Evolutionary conservation across 2,329 filamentous ascomycete genomes (phyloP).

Genomic region (Fusarium mangiferae): DNA sequence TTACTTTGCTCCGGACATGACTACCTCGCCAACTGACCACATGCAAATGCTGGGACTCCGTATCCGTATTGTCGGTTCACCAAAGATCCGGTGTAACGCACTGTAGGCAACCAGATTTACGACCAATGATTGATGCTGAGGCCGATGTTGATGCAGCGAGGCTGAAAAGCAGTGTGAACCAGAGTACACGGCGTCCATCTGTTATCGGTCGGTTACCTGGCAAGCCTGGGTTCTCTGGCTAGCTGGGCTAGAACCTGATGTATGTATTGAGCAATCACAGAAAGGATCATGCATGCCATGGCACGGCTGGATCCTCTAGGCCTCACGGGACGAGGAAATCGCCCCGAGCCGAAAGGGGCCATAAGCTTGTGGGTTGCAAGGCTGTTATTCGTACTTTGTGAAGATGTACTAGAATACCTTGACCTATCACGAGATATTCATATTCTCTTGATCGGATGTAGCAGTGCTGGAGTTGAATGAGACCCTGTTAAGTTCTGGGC

Average conservation of each 20-base stretch:
- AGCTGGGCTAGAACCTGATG: not conserved
- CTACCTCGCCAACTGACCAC: not conserved
- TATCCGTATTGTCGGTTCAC: constrained; percentile 20
- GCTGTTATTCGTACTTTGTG: not conserved
- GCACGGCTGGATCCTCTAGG: constrained; percentile 6
- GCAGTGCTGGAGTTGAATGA: not conserved
- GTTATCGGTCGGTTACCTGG: not conserved
- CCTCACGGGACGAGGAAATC: constrained; percentile 9
- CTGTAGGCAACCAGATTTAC: not conserved
- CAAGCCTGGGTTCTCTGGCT: not conserved
- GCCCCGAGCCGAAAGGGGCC: constrained; percentile 26
- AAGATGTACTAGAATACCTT: not conserved
- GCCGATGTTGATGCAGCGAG: constrained; percentile 13
- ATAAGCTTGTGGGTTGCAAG: constrained; percentile 12
- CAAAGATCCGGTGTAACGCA: constrained; percentile 3
- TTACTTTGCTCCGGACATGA: constrained; percentile 14
- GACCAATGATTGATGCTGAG: constrained; percentile 15
- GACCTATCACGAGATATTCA: constrained; percentile 5
- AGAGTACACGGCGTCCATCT: not conserved
- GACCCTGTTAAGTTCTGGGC: not conserved
- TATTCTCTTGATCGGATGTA: constrained; percentile 3
- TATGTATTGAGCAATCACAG: constrained; percentile 1
- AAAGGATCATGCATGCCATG: constrained; percentile 9
- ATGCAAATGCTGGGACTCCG: constrained; percentile 1
- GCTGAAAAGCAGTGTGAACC: constrained; percentile 4